phyloP scores from a whole-genome alignment of 2,329 filamentous ascomycete genomes.

The Plenodomus lindquistii region DNA sequence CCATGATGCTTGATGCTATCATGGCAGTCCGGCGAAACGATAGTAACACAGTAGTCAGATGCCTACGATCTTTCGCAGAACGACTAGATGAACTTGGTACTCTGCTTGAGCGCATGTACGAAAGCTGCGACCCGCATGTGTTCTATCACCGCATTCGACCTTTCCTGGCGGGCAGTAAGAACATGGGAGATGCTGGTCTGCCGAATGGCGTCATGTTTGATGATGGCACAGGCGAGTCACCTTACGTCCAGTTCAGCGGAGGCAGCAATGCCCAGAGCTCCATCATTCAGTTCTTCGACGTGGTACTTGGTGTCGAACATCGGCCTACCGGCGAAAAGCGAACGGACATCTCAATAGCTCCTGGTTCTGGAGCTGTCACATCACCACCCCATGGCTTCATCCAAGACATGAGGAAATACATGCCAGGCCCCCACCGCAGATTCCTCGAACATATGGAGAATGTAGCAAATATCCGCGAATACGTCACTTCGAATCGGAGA shows the following conservation, averaged over 20 bases:
- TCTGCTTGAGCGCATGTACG: slow-evolving; percentile 87
- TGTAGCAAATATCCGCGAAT: slow-evolving; percentile 86
- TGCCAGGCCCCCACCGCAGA: slow-evolving; percentile 89
- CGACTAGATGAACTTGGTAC: slow-evolving; percentile 80
- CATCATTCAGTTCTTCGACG: slow-evolving; percentile 95
- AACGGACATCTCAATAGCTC: slow-evolving; percentile 27
- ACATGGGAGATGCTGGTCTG: slow-evolving; percentile 92
- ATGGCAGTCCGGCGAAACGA: slow-evolving; percentile 74
- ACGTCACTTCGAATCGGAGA: slow-evolving; percentile 65
- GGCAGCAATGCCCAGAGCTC: slow-evolving; percentile 98
- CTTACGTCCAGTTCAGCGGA: slow-evolving; percentile 84
- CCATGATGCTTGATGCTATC: slow-evolving; percentile 87
- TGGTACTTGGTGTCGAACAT: slow-evolving; percentile 86
- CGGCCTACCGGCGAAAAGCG: slow-evolving; percentile 79
- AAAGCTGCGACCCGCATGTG: slow-evolving; percentile 89
- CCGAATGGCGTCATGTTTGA: slow-evolving; percentile 88
- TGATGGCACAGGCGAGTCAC: slow-evolving; percentile 67
- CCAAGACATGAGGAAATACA: slow-evolving; percentile 94
- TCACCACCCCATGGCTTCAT: slow-evolving; percentile 83
- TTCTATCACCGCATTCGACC: slow-evolving; percentile 98
- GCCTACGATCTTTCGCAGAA: slow-evolving; percentile 82
- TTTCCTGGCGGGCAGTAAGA: slow-evolving; percentile 94
- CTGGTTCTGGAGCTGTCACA: slow-evolving; percentile 47
- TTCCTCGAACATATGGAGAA: slow-evolving; percentile 80
- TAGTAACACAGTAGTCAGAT: slow-evolving; percentile 70